Evolutionary conservation across 257 asterid species (phyloP).

Genomic region (Verbena officinalis): DNA sequence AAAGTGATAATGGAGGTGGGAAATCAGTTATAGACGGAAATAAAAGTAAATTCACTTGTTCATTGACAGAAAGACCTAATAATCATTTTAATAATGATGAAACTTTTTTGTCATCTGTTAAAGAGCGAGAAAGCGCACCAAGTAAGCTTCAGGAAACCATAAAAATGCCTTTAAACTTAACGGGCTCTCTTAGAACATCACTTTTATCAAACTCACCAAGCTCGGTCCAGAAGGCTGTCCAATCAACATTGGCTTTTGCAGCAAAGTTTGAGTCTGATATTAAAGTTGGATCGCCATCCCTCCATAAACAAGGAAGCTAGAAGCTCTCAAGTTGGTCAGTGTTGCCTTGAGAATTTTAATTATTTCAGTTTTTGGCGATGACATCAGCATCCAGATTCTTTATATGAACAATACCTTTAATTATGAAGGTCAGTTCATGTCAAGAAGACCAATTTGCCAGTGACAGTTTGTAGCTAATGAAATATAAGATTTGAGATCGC

Average conservation of each 20-base stretch:
- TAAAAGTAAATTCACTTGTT: constrained; percentile 27
- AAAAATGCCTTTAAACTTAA: constrained; percentile 26
- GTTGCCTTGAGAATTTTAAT: constrained; percentile 1
- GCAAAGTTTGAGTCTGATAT: constrained; percentile 65
- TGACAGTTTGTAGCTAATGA: not conserved
- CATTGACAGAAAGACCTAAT: constrained; percentile 19
- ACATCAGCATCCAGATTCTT: constrained; percentile 7
- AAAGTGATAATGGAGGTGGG: constrained; percentile 29
- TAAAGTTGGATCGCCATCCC: constrained; percentile 39
- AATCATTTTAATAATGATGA: constrained; percentile 17
- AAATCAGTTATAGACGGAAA: constrained; percentile 31
- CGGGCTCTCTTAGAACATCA: constrained; percentile 43
- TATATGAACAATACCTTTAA: not conserved
- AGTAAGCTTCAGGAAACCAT: constrained; percentile 30
- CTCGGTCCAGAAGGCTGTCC: constrained; percentile 63
- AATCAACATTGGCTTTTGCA: constrained; percentile 74
- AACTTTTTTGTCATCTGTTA: constrained; percentile 27
- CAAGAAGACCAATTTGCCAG: not conserved
- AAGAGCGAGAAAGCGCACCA: constrained; percentile 28
- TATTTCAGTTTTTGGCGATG: not conserved
- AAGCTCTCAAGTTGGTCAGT: constrained; percentile 22
- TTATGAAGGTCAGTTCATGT: not conserved
- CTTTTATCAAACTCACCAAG: constrained; percentile 46
- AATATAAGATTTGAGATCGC: not conserved
- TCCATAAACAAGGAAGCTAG: constrained; percentile 31